Evolutionary conservation across 805 yeast genomes (phyloP).

Genomic region (Phaffomyces thermotolerans): DNA sequence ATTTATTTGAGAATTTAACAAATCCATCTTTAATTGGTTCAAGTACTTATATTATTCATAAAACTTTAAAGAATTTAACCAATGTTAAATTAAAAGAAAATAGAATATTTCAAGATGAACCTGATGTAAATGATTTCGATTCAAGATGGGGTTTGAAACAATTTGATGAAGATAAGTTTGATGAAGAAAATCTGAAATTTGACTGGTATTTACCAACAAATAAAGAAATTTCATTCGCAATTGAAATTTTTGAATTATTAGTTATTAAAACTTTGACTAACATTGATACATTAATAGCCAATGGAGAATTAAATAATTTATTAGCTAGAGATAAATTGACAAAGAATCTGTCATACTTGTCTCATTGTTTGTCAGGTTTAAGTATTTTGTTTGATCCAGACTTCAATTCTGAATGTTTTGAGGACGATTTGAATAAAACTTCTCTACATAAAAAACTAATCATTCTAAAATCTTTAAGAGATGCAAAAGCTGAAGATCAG

Average conservation of each 20-base stretch:
- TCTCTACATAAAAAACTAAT: conserved; percentile 23
- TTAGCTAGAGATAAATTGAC: conserved; percentile 45
- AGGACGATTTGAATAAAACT: conserved; percentile 7
- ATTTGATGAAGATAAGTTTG: conserved; percentile 44
- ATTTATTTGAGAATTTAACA: conserved; percentile 24
- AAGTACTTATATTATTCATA: conserved; percentile 58
- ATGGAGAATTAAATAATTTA: conserved; percentile 16
- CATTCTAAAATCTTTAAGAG: conserved; percentile 31
- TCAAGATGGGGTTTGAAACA: conserved; percentile 74
- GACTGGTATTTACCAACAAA: conserved; percentile 70
- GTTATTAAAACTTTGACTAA: conserved; percentile 36
- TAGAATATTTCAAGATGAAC: conserved; percentile 42
- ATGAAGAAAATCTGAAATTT: conserved; percentile 42
- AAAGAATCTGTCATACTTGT: conserved; percentile 47
- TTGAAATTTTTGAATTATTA: conserved; percentile 46
- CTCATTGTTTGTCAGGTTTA: conserved; percentile 60
- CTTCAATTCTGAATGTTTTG: conserved; percentile 29
- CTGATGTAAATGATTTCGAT: conserved; percentile 28
- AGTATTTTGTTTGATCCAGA: conserved; percentile 71
- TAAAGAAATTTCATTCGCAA: conserved; percentile 52
- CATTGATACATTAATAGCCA: conserved; percentile 31
- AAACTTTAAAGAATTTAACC: conserved; percentile 55
- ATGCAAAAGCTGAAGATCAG: conserved; percentile 26
- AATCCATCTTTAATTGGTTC: conserved; percentile 54
- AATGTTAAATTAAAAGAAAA: conserved; percentile 52